These are phyloP conservation scores for Phytophthora quininea DNA, from an alignment of 352 stramenopile species.

Conservation along the genomic window DNA sequence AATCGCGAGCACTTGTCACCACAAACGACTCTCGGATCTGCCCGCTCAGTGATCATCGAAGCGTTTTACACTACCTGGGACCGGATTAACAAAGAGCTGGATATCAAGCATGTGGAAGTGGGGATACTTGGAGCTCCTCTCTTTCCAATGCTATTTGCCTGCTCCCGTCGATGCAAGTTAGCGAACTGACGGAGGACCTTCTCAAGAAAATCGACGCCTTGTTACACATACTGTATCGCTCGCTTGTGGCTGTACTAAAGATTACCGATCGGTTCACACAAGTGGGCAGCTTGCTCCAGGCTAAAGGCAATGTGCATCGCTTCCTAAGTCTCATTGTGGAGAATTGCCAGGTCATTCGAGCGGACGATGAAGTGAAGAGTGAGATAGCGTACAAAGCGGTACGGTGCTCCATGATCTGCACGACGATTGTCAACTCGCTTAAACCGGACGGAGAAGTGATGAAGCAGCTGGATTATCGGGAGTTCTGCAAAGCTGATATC, in stretches of 20 bases:
- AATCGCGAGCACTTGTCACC: conserved; percentile 1
- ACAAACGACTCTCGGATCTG: conserved; percentile 2
- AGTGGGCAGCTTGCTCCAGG: conserved; percentile 13
- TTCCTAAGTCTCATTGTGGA: conserved; percentile 33
- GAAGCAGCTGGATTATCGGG: conserved; percentile 42
- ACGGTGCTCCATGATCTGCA: conserved; percentile 69
- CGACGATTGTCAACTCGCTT: conserved; percentile 55
- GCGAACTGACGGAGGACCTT: conserved; percentile 20
- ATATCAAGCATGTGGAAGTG: conserved; percentile 23
- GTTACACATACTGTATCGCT: conserved; percentile 35
- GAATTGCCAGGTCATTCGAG: conserved; percentile 1
- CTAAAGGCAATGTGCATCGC: conserved; percentile 31
- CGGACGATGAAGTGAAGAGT: conserved; percentile 24
- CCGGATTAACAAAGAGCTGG: conserved; percentile 30
- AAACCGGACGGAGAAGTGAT: conserved; percentile 11
- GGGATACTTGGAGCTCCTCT: conserved; percentile 25
- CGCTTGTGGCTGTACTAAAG: conserved; percentile 32
- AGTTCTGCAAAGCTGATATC: conserved; percentile 55
- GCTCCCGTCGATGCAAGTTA: conserved; percentile 23
- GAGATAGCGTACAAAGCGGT: conserved; percentile 63
- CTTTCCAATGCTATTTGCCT: conserved; percentile 30
- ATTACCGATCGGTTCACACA: conserved; percentile 6
- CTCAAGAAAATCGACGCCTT: conserved; percentile 23
- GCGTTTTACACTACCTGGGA: conserved; percentile 36
- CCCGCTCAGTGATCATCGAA: conserved; percentile 20